These are phyloP conservation scores for Leccinum longicurvipes DNA, from an alignment of 768 basidiomycete species.

Conservation along the genomic window DNA sequence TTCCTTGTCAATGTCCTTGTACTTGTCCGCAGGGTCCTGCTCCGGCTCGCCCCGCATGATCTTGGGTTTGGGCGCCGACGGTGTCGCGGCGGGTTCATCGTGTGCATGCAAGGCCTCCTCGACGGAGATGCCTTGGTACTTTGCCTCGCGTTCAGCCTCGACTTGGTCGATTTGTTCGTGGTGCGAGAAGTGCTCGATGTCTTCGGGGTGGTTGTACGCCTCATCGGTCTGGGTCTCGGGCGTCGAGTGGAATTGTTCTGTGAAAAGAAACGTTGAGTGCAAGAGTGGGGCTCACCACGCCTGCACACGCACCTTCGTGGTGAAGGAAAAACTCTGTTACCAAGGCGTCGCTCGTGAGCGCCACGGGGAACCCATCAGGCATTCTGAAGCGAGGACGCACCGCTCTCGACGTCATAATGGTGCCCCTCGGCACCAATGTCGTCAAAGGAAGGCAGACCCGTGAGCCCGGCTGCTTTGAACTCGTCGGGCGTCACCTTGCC, in stretches of 20 bases:
- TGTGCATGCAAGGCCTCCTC: conserved; percentile 63
- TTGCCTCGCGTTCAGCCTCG: conserved; percentile 82
- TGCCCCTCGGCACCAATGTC: conserved; percentile 86
- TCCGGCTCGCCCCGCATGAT: conserved; percentile 58
- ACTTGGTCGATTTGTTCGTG: conserved; percentile 82
- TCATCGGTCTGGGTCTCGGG: conserved; percentile 98
- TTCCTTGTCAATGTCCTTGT: conserved; percentile 52
- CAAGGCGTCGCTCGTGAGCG: not conserved
- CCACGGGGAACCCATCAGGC: not conserved
- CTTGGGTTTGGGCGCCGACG: conserved; percentile 42
- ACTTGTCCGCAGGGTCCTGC: conserved; percentile 63
- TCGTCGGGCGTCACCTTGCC: conserved; percentile 68
- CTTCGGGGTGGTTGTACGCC: conserved; percentile 91
- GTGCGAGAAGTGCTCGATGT: conserved; percentile 86
- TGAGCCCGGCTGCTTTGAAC: conserved; percentile 66
- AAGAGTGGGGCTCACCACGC: not conserved
- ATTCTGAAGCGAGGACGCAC: conserved; percentile 38
- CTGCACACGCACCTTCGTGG: conserved; percentile 78
- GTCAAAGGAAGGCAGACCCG: conserved; percentile 80
- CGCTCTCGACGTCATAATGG: conserved; percentile 90
- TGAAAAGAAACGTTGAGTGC: not conserved
- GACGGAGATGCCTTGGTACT: conserved; percentile 77
- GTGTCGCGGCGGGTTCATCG: conserved; percentile 33
- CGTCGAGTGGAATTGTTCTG: conserved; percentile 90
- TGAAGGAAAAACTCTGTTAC: conserved; percentile 86